phyloP scores from a whole-genome alignment of 495 filamentous ascomycete species.

The Xylaria sp. region DNA sequence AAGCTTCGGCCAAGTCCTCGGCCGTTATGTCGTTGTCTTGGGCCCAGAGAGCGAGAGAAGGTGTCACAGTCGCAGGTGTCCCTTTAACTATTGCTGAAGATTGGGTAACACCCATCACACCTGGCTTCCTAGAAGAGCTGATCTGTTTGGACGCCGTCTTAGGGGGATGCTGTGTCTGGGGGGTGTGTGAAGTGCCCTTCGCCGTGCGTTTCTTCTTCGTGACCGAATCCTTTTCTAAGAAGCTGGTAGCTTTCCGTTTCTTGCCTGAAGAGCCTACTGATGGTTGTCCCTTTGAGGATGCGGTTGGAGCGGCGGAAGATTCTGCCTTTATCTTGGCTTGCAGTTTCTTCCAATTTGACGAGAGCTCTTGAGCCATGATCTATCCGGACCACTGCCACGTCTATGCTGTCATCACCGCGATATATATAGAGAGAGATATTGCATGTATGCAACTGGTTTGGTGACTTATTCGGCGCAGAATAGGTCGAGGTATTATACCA shows the following conservation, averaged over 20 bases:
- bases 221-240: slow-evolving; percentile 40
- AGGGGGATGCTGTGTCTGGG: slow-evolving; percentile 4
- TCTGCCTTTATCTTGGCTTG: slow-evolving; percentile 68
- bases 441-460: not conserved
- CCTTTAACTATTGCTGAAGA: slow-evolving; percentile 42
- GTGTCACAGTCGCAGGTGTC: slow-evolving; percentile 38
- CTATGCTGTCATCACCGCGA: slow-evolving; percentile 12
- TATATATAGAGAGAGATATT: not conserved
- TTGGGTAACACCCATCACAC: slow-evolving; percentile 47
- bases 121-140: slow-evolving; percentile 16
- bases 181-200: slow-evolving; percentile 15
- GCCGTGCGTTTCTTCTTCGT: slow-evolving; percentile 28
- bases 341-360: slow-evolving; percentile 78
- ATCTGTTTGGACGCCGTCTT: not conserved
- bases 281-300: slow-evolving; percentile 15
- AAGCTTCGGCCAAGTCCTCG: slow-evolving; percentile 67
- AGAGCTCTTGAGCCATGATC: slow-evolving; percentile 52
- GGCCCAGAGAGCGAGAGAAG: slow-evolving; percentile 54
- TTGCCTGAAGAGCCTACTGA: slow-evolving; percentile 21
- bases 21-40: slow-evolving; percentile 67
- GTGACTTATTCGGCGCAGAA: not conserved
- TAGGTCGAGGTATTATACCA: not conserved
- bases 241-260: slow-evolving; percentile 10
- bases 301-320: slow-evolving; percentile 44
- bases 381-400: not conserved